These are phyloP conservation scores for Claviceps purpurea DNA, from an alignment of 2,329 filamentous ascomycete species.

Conservation along the genomic window DNA sequence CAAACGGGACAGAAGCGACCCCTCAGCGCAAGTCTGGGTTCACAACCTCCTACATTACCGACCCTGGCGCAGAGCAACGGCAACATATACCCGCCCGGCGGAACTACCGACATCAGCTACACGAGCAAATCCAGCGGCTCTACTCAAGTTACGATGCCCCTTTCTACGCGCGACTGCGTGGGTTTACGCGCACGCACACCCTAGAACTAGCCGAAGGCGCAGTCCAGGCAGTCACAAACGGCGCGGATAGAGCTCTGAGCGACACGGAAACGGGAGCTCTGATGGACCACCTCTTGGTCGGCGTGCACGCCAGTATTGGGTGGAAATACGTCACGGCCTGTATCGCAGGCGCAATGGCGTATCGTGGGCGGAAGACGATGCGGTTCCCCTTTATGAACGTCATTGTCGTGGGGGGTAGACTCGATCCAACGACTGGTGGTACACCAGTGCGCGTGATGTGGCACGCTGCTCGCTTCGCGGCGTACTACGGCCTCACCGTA, in stretches of 20 bases:
- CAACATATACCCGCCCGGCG: constrained; percentile 16
- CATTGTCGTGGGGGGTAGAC: constrained; percentile 12
- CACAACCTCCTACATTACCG: constrained; percentile 12
- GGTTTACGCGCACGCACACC: constrained; percentile 15
- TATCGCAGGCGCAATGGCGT: constrained; percentile 14
- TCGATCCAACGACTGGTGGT: constrained; percentile 20
- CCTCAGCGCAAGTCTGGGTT: constrained; percentile 9
- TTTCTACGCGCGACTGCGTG: constrained; percentile 18
- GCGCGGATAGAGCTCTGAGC: constrained; percentile 17
- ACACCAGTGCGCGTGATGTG: constrained; percentile 16
- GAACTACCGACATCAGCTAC: constrained; percentile 17
- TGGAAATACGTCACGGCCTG: constrained; percentile 16
- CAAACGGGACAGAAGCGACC: constrained; percentile 15
- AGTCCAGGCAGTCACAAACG: constrained; percentile 16
- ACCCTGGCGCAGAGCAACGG: constrained; percentile 20
- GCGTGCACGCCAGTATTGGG: constrained; percentile 18
- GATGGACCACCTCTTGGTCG: constrained; percentile 18
- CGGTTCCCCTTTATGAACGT: constrained; percentile 28
- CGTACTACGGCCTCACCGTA: constrained; percentile 18
- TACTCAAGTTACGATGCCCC: constrained; percentile 21
- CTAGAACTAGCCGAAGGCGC: constrained; percentile 16
- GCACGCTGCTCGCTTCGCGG: constrained; percentile 22
- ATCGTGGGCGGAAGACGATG: constrained; percentile 18
- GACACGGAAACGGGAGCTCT: constrained; percentile 24
- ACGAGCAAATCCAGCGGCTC: constrained; percentile 18